These are phyloP conservation scores for Aspergillus nomiae DNA, from an alignment of 2,329 filamentous ascomycete genomes.

Conservation along the genomic window DNA sequence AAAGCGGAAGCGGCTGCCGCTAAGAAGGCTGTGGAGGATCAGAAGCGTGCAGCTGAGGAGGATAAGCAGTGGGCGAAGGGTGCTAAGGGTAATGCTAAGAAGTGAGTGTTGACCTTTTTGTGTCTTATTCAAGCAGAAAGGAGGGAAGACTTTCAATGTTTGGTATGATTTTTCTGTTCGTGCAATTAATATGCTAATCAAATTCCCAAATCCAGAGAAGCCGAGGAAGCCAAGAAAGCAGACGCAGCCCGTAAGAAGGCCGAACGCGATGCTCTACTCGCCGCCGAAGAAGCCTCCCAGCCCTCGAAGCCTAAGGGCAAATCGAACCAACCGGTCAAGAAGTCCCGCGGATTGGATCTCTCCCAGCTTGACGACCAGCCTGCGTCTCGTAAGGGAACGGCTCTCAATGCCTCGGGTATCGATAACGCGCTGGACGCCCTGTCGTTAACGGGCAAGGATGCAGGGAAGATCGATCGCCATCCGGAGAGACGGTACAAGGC, in stretches of 20 bases:
- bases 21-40: slow-evolving; percentile 73
- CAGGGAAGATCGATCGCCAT: slow-evolving; percentile 78
- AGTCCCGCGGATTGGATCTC: slow-evolving; percentile 68
- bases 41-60: slow-evolving; percentile 68
- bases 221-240: slow-evolving; percentile 79
- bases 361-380: slow-evolving; percentile 69
- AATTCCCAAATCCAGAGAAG: slow-evolving; percentile 62
- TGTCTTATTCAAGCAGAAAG: not conserved
- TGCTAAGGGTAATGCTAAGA: slow-evolving; percentile 80
- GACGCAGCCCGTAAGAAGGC: slow-evolving; percentile 87
- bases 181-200: not conserved
- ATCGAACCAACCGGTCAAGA: slow-evolving; percentile 39
- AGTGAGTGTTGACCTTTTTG: slow-evolving; percentile 59
- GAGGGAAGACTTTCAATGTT: not conserved
- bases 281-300: slow-evolving; percentile 75
- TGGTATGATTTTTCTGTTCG: not conserved
- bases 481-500: slow-evolving; percentile 86
- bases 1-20: slow-evolving; percentile 85
- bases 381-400: slow-evolving; percentile 50
- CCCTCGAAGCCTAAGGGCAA: slow-evolving; percentile 63
- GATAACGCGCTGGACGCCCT: slow-evolving; percentile 92
- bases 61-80: slow-evolving; percentile 81
- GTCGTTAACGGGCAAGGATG: slow-evolving; percentile 61
- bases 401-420: slow-evolving; percentile 83
- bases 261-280: slow-evolving; percentile 79